Evolutionary conservation across 2,329 filamentous ascomycete species (phyloP).

Genomic region (Saccharata proteae): DNA sequence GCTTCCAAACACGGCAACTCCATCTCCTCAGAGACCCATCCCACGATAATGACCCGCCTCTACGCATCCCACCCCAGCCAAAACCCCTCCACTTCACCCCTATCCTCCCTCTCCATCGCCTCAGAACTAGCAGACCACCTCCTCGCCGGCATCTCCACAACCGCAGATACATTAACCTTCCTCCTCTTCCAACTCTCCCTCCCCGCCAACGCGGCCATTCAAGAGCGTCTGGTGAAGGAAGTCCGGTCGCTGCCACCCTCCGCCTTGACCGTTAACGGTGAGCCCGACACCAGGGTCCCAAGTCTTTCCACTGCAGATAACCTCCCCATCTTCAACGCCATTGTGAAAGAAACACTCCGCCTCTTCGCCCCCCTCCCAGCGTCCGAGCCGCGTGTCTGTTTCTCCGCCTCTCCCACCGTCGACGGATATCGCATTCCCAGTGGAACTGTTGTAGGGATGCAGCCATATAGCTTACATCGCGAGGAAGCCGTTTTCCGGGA

Average conservation of each 20-base stretch:
- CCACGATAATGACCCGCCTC: too few species aligned
- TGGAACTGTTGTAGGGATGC: constrained; percentile 26
- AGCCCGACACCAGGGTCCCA: constrained; percentile 15
- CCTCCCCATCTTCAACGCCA: constrained; percentile 34
- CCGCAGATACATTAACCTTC: constrained; percentile 41
- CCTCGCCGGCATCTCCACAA: constrained; percentile 42
- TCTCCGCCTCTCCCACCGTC: constrained; percentile 13
- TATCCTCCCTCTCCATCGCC: constrained; percentile 37
- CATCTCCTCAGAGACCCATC: too few species aligned
- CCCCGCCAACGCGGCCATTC: constrained; percentile 29
- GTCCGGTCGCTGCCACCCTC: constrained; percentile 19
- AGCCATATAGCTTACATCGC: constrained; percentile 27
- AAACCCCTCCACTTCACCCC: too few species aligned
- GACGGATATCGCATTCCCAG: constrained; percentile 23
- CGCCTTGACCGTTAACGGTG: constrained; percentile 15
- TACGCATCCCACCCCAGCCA: background rate
- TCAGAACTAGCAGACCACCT: constrained; percentile 44
- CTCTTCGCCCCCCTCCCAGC: constrained; percentile 41
- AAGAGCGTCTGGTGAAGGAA: constrained; percentile 34
- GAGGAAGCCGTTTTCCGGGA: constrained; percentile 20
- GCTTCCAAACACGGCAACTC: too few species aligned
- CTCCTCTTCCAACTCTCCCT: constrained; percentile 38
- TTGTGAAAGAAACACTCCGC: constrained; percentile 40
- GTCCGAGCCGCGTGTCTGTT: constrained; percentile 31
- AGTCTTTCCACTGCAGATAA: constrained; percentile 25